phyloP scores from a whole-genome alignment of 2,329 filamentous ascomycete species.

The Teratosphaeria pseudoeucalypti region DNA sequence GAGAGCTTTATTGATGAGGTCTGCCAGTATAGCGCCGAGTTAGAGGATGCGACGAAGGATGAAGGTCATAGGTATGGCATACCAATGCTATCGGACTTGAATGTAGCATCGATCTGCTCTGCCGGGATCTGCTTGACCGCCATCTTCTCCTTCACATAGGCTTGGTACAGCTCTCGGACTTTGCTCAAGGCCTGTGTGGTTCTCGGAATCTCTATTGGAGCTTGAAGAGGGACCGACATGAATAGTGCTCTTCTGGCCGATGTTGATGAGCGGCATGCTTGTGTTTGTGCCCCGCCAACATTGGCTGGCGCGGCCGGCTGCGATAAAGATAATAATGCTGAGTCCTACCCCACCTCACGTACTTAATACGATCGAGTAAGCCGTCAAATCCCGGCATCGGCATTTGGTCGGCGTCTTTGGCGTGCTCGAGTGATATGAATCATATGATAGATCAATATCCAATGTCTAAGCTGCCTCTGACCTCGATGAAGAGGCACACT shows the following conservation, averaged over 20 bases:
- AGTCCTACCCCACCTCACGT: background rate
- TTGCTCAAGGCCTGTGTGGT: background rate
- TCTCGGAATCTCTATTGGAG: background rate
- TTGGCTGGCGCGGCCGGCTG: background rate
- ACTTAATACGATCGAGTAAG: background rate
- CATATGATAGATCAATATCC: too few relatives aligned
- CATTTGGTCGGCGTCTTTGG: background rate
- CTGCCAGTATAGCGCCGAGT: constrained; percentile 16
- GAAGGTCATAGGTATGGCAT: constrained; percentile 15
- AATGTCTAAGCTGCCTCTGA: too few relatives aligned
- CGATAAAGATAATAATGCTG: background rate
- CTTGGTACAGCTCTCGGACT: background rate
- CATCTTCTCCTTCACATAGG: background rate
- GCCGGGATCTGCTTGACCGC: constrained; percentile 30
- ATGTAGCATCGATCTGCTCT: constrained; percentile 43
- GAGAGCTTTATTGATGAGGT: constrained; percentile 43
- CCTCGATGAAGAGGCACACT: too few relatives aligned
- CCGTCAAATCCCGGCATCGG: constrained; percentile 1
- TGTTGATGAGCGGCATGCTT: background rate
- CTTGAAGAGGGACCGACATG: background rate
- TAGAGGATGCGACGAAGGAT: too few relatives aligned
- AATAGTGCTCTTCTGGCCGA: background rate
- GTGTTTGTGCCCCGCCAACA: background rate
- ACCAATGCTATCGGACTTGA: constrained; percentile 46
- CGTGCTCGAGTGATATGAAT: background rate